Evolutionary conservation across 306 rosid genomes (phyloP).

Genomic region (Chamaecrista fasciculata): DNA sequence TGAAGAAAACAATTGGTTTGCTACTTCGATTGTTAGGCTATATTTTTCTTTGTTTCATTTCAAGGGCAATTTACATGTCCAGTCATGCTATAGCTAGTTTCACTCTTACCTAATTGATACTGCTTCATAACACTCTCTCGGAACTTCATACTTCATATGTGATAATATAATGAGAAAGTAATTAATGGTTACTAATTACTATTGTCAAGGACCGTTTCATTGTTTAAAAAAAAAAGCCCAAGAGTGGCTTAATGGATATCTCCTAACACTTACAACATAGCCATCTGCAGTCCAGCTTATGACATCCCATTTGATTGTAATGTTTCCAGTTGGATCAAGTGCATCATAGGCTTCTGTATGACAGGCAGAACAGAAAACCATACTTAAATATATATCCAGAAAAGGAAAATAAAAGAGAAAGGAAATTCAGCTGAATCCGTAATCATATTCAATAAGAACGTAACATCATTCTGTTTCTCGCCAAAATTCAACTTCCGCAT

Average conservation of each 20-base stretch:
- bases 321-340: conserved; percentile 86
- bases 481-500: neutral
- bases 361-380: conserved; percentile 11
- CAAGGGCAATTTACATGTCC: neutral
- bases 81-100: neutral
- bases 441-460: neutral
- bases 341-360: conserved; percentile 83
- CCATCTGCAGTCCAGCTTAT: conserved; percentile 92
- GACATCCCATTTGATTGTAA: conserved; percentile 93
- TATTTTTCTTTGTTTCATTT: neutral
- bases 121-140: neutral
- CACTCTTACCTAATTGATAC: neutral
- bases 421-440: neutral
- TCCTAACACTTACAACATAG: conserved; percentile 70
- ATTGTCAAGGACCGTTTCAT: neutral
- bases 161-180: conserved; percentile 16
- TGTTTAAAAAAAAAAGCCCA: neutral
- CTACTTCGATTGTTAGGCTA: neutral
- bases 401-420: neutral
- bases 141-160: neutral
- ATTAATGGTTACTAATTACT: neutral
- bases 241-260: neutral
- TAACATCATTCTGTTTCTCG: neutral
- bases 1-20: no score
- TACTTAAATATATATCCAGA: neutral